Conservation (phyloP, 2,329 filamentous ascomycete genomes). For the Rutstroemia sydowiana region DNA sequence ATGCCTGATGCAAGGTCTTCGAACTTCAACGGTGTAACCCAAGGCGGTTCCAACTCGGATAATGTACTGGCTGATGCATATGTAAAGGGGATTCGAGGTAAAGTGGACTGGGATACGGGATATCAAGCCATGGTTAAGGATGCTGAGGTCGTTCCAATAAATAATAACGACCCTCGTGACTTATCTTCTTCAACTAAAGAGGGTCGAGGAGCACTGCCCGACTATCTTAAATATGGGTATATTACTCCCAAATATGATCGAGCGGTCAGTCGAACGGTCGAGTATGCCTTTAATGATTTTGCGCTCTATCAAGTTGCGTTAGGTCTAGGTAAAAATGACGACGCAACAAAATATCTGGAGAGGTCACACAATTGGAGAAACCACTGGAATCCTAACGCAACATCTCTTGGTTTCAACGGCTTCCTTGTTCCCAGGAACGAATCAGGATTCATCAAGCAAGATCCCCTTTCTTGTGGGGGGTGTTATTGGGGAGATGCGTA, state of each 20-base stretch:
- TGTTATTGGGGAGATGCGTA: slow-evolving; percentile 48
- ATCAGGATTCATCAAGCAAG: slow-evolving; percentile 39
- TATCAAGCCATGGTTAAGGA: slow-evolving; percentile 58
- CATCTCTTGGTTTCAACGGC: slow-evolving; percentile 52
- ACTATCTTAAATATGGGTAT: slow-evolving; percentile 58
- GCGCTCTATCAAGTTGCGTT: slow-evolving; percentile 56
- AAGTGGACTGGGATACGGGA: slow-evolving; percentile 55
- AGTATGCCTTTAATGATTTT: slow-evolving; percentile 66
- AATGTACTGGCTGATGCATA: slow-evolving; percentile 67
- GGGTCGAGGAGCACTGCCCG: slow-evolving; percentile 59
- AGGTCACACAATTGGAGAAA: slow-evolving; percentile 66
- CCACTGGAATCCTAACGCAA: slow-evolving; percentile 56
- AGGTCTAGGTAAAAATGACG: slow-evolving; percentile 51
- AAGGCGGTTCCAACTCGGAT: slow-evolving; percentile 64
- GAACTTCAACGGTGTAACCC: slow-evolving; percentile 61
- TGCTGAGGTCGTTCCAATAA: slow-evolving; percentile 53
- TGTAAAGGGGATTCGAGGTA: slow-evolving; percentile 55
- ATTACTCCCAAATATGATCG: slow-evolving; percentile 57
- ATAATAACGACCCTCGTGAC: slow-evolving; percentile 46
- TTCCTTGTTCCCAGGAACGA: slow-evolving; percentile 55
- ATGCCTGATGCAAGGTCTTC: slow-evolving; percentile 60
- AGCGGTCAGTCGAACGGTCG: slow-evolving; percentile 57
- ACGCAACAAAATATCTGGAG: slow-evolving; percentile 51
- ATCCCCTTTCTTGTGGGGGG: slow-evolving; percentile 42
- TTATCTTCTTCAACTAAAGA: slow-evolving; percentile 56